Evolutionary conservation across 169 alveolate genomes (phyloP), one percentile per base, ranked within the genome.

Genomic region (Besnoitia besnoiti): DNA sequence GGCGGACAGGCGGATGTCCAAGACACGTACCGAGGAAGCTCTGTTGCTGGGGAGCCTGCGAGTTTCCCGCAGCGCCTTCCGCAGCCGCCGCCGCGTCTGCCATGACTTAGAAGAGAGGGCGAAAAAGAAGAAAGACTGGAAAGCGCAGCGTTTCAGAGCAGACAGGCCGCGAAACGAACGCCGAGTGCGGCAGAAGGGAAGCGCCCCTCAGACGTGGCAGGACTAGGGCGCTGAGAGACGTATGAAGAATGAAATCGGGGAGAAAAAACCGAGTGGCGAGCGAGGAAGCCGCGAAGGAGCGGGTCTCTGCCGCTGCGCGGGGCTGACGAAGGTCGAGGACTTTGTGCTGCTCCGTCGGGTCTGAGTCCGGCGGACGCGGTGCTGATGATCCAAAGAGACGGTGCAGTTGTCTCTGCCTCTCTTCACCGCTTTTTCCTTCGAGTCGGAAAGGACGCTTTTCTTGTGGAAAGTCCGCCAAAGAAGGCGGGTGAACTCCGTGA

Each of bases 31-130:
- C 44, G 3, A 67, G 80, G 44, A 67, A 67, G 80, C 47, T 33
- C 80, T 67, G 80, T 42, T 67, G 77, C 77, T 10, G 80, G 12
- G 39, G 80, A 37, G 80, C 47, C 80, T 67, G 80, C 46, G 39
- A 21, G 30, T 67, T 24, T 21, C 44, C 47, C 0, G 39, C 80
- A 5, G 46, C 46, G 19, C 47, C 44, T 1, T 24, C 80, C 12
- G 39, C 80, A 16, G 46, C 47, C 14, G 80, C 44, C 44, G 80
- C 80, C 2, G 80, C 44, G 46, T 30, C 80, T 19, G 67, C 67
- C 67, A 55, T 55, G 30, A n/a, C 1, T n/a, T 1, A 33, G n/a
- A 5, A 5, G 46, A 35, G 44, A 67, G 80, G 42, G 80, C 80
- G 21, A 55, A 55, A 19, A 42, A 7, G 42, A 67, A 14, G 80